phyloP scores from a whole-genome alignment of 257 asterid species.

The Solanum pinnatisectum region DNA sequence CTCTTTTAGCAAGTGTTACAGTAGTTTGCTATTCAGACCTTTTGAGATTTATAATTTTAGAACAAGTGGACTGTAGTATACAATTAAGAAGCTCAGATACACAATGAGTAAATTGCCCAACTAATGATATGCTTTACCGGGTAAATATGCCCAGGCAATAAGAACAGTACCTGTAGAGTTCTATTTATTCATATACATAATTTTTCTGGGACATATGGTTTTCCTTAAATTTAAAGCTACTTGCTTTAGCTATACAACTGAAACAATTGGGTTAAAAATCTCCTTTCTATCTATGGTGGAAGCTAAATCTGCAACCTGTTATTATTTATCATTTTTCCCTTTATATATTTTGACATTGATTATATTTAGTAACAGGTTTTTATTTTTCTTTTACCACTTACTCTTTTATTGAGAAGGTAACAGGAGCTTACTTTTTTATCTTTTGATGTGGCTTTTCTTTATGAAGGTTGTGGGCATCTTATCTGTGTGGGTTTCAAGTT shows the following conservation, averaged over 20 bases:
- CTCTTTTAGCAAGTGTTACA: neutral
- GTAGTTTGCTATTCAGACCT: neutral
- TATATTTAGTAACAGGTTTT: neutral
- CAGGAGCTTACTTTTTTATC: neutral
- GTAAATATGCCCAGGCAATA: neutral
- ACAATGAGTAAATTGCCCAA: neutral
- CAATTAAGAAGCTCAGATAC: neutral
- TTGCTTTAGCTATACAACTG: neutral
- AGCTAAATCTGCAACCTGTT: neutral
- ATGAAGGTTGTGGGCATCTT: neutral
- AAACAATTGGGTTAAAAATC: neutral
- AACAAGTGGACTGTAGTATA: neutral
- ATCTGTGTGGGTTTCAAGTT: neutral
- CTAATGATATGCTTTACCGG: neutral
- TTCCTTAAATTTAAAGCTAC: neutral
- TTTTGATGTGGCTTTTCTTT: slow-evolving; percentile 50
- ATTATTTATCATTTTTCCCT: neutral
- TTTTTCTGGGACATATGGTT: neutral
- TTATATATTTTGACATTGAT: neutral
- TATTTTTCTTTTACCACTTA: neutral
- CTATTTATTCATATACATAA: neutral
- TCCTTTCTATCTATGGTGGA: neutral
- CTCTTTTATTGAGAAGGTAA: neutral
- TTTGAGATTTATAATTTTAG: neutral
- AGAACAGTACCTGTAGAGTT: neutral